These are phyloP conservation scores for Fusarium sp. DNA, from an alignment of 2,329 filamentous ascomycete genomes.

Conservation along the genomic window DNA sequence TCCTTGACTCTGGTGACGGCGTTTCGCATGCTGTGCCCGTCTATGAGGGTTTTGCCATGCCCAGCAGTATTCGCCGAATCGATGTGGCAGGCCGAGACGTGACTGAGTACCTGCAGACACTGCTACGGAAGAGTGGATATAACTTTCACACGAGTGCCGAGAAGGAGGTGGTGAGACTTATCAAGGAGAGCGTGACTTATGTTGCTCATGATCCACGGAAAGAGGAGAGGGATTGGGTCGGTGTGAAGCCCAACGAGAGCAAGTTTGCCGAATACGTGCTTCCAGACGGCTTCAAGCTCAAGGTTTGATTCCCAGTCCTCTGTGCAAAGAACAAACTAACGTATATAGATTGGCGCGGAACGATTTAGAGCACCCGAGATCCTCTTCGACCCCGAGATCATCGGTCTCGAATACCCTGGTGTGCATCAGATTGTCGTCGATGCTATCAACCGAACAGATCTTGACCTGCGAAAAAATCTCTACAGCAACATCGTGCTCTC, in stretches of 20 bases:
- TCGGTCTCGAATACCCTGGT: slow-evolving; percentile 93
- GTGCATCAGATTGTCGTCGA: slow-evolving; percentile 99
- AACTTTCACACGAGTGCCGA: slow-evolving; percentile 98
- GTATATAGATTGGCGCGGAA: slow-evolving; percentile 82
- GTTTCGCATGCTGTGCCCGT: slow-evolving; percentile 98
- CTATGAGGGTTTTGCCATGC: slow-evolving; percentile 97
- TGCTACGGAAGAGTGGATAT: slow-evolving; percentile 92
- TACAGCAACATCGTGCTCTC: slow-evolving; percentile 98
- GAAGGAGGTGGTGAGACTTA: slow-evolving; percentile 97
- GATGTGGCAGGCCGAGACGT: slow-evolving; percentile 97
- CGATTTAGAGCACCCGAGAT: slow-evolving; percentile 97
- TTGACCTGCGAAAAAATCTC: slow-evolving; percentile 92
- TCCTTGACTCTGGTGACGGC: slow-evolving; percentile 94
- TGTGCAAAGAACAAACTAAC: slow-evolving; percentile 30
- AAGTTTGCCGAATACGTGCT: slow-evolving; percentile 89
- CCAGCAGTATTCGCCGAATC: slow-evolving; percentile 93
- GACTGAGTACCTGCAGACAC: slow-evolving; percentile 91
- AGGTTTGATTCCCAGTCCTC: slow-evolving; percentile 66
- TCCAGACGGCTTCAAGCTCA: slow-evolving; percentile 93
- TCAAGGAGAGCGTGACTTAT: slow-evolving; percentile 96
- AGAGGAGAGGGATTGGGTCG: slow-evolving; percentile 96
- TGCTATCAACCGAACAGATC: slow-evolving; percentile 92
- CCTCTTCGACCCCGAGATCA: slow-evolving; percentile 96
- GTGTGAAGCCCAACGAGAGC: slow-evolving; percentile 79
- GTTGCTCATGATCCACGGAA: slow-evolving; percentile 90